Conservation (phyloP, 208 protist species). For the Leishmania guyanensis region DNA sequence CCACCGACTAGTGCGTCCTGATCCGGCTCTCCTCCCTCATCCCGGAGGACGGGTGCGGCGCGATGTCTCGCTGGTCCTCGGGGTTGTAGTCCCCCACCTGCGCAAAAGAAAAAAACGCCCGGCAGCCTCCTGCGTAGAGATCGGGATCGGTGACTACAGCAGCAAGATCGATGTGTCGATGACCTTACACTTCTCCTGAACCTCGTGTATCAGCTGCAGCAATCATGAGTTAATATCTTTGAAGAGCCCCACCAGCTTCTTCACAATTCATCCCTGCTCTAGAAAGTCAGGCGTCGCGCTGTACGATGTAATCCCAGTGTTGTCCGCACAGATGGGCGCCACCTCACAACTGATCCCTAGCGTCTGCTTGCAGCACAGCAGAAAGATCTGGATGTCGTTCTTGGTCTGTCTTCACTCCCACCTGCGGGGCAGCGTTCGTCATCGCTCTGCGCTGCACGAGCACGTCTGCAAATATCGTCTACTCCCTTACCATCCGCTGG, state of each 20-base stretch:
- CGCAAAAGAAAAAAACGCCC: slow-evolving; percentile 40
- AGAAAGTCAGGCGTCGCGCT: slow-evolving; percentile 64
- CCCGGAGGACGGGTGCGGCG: slow-evolving; percentile 87
- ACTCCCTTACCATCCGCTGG: slow-evolving; percentile 33
- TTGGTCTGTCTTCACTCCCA: slow-evolving; percentile 50
- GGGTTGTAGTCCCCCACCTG: slow-evolving; percentile 74
- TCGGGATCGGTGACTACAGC: slow-evolving; percentile 45
- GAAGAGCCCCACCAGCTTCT: slow-evolving; percentile 67
- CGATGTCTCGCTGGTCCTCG: slow-evolving; percentile 77
- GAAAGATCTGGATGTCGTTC: slow-evolving; percentile 65
- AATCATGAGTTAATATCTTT: slow-evolving; percentile 72
- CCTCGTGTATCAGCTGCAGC: slow-evolving; percentile 52
- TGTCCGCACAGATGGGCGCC: slow-evolving; percentile 35
- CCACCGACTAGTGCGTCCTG: slow-evolving; percentile 69
- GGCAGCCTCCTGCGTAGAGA: slow-evolving; percentile 47
- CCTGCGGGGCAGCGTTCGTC: slow-evolving; percentile 33
- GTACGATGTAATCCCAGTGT: slow-evolving; percentile 49
- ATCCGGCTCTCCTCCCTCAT: slow-evolving; percentile 80
- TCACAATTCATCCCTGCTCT: slow-evolving; percentile 64
- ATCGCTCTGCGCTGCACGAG: slow-evolving; percentile 58
- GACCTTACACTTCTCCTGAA: slow-evolving; percentile 51
- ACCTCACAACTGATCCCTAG: slow-evolving; percentile 65
- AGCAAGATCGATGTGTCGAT: slow-evolving; percentile 27
- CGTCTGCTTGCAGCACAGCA: slow-evolving; percentile 66
- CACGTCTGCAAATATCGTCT: slow-evolving; percentile 44